Base-by-base conservation (phyloP, 805 yeast genomes). In the Cyberlindnera mycetangii region DNA sequence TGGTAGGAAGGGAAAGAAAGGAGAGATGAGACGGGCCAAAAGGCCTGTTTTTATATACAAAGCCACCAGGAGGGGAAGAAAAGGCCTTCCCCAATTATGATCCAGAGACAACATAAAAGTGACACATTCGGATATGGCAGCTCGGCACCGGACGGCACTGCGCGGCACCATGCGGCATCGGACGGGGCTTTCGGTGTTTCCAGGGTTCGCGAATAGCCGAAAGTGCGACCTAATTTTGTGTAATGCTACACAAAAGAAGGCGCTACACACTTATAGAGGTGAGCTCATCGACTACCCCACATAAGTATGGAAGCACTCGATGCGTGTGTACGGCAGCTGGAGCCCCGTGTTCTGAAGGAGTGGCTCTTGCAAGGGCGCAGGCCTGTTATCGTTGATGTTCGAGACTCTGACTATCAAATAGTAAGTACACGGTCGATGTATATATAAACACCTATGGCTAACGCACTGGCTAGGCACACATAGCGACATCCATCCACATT, bases 311-410 rank as follows among this genome's bases (percentile, higher is more conserved):
- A n/a, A n/a, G n/a, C n/a, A n/a, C n/a, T n/a, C n/a, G n/a, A n/a
- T n/a, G n/a, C 44, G 5, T 10, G 37, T 16, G 36, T 44, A 22
- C 10, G 14, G 17, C 24, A 9, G 19, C 27, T 50, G 15, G 39
- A 27, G 2, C 50, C 53, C 3, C 31, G 34, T 5, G 16, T 27
- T 2, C 45, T 53, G 18, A 38, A 35, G 20, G 25, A 43, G 10
- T 48, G 54, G 52, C 12, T 51, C 4, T 12, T 20, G n/a, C 21
- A 36, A 11, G 22, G 20, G 5, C 11, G 18, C 7, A 32, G 34
- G 15, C 27, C 51, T 8, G 44, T 45, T 5, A 35, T 57, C 3
- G 38, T 57, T 16, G 61, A 57, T 32, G 61, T 57, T 8, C 33
- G 61, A 22, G 58, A 50, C 39, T 44, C 50, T 4, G 53, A 50